Percentiles rank a stretch among this genome's conserved stretches.
These are phyloP conservation scores for Lolium multiflorum DNA, from an alignment of 176 grass and related monocot genomes.

Conservation along the genomic window DNA sequence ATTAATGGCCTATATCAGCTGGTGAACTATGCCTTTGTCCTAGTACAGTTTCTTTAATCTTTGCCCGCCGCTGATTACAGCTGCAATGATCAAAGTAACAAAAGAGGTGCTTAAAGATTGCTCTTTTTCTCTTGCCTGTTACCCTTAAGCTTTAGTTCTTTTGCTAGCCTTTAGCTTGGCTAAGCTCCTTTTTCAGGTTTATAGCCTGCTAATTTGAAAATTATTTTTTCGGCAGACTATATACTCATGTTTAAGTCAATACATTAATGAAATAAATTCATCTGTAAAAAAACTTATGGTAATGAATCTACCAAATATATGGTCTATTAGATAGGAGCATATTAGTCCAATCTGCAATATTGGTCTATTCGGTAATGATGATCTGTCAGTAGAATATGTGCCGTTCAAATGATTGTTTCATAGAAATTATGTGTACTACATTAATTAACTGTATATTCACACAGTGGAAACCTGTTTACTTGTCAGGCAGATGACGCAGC, in stretches of 20 bases:
- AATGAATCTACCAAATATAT: background rate
- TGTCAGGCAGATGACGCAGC: constrained; percentile 48
- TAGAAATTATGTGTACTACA: constrained; percentile 19
- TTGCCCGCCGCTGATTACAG: constrained; percentile 48
- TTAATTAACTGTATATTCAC: constrained; percentile 41
- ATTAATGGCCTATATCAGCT: constrained; percentile 39
- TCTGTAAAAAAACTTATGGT: background rate
- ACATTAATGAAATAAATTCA: background rate
- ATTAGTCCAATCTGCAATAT: constrained; percentile 17
- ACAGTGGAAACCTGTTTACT: constrained; percentile 52
- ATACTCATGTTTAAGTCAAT: background rate
- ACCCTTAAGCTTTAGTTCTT: constrained; percentile 58
- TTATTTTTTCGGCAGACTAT: background rate
- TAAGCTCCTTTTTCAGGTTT: constrained; percentile 32
- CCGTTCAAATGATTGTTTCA: constrained; percentile 14
- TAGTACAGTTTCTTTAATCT: constrained; percentile 42
- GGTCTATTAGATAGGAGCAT: constrained; percentile 21
- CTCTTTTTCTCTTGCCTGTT: constrained; percentile 44
- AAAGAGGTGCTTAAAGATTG: constrained; percentile 55
- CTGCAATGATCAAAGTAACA: constrained; percentile 62
- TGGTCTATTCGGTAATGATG: constrained; percentile 8
- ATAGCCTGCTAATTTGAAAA: background rate
- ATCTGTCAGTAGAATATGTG: background rate
- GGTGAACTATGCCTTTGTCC: constrained; percentile 47
- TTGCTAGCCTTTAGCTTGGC: constrained; percentile 54